phyloP scores from a whole-genome alignment of 768 basidiomycete genomes.

The Trametes punicea region DNA sequence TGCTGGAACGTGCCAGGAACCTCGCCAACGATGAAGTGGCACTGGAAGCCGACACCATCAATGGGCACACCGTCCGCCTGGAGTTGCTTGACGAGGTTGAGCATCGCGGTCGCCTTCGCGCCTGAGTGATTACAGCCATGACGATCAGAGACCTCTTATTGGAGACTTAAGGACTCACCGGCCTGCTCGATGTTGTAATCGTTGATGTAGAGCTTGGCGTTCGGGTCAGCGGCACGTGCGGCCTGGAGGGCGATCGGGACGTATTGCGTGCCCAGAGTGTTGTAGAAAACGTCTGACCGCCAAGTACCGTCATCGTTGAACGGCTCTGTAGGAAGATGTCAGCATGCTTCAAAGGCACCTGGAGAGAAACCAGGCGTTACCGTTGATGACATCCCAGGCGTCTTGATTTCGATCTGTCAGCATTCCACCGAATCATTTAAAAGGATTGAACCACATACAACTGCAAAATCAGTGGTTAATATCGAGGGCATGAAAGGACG shows the following conservation, averaged over 20 bases:
- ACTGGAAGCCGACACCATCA: slow-evolving; percentile 60
- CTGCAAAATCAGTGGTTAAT: neutral
- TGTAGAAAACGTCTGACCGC: slow-evolving; percentile 51
- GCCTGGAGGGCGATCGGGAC: slow-evolving; percentile 50
- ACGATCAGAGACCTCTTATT: neutral
- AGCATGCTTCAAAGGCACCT: no score
- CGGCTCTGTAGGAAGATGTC: slow-evolving; percentile 32
- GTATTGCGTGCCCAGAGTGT: slow-evolving; percentile 46
- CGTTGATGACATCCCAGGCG: slow-evolving; percentile 54
- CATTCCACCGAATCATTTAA: neutral
- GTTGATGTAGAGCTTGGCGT: slow-evolving; percentile 54
- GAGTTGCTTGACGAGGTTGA: slow-evolving; percentile 49
- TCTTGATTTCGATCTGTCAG: slow-evolving; percentile 29
- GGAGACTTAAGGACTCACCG: slow-evolving; percentile 10
- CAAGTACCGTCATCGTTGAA: slow-evolving; percentile 62
- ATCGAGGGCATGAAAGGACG: neutral
- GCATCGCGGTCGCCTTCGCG: slow-evolving; percentile 54
- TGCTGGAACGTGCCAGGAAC: slow-evolving; percentile 45
- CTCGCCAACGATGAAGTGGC: slow-evolving; percentile 57
- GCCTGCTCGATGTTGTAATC: slow-evolving; percentile 36
- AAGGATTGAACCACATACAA: slow-evolving; percentile 10
- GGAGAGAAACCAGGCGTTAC: slow-evolving; percentile 14
- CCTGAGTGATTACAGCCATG: slow-evolving; percentile 21
- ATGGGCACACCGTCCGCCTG: slow-evolving; percentile 47
- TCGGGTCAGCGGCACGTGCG: slow-evolving; percentile 52